Evolutionary conservation across 2,329 filamentous ascomycete species (phyloP), one percentile per base, ranked within the genome.

Genomic region (Berkeleyomyces basicola): DNA sequence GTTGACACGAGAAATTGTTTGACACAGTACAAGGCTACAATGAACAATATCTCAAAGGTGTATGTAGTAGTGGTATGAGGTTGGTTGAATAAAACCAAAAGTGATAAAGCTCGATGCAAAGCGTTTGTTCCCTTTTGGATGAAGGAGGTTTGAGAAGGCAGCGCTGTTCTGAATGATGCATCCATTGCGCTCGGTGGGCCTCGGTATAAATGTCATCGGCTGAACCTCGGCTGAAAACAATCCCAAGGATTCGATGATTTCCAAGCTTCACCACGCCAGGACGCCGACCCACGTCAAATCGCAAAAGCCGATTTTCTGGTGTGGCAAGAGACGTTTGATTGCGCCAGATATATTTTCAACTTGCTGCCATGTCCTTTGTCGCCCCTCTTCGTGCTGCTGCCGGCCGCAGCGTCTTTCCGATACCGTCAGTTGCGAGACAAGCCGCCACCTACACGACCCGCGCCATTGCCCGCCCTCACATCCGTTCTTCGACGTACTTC

Each of bases 401-500:
- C 40, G 57, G 58, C 23, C n/a, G 51, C 42, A 36, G n/a, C 47
- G 33, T 39, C 40, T 10, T 16, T 47, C 46, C 23, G 23, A 23
- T 44, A 23, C 33, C 46, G 31, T 23, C 39, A 14, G n/a, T 51
- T 40, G 42, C 47, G 10, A 62, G 47, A 42, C 61, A 62, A 37
- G 43, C 46, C 39, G 63, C 63, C 7, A 10, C 61, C 36, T 63
- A 58, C 58, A 40, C 61, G 40, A 63, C 65, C 61, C 65, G 60
- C 43, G 44, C 63, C 23, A n/a, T 59, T 16, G 59, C 51, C 59
- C 47, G 51, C 14, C 51, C 51, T 55, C 51, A 55, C 33, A 49
- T 51, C 39, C 40, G 74, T 42, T 73, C 71, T 36, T 16, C 31
- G 43, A 36, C 44, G 9, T 59, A 31, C 3, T 36, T 47, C 2